phyloP scores from a whole-genome alignment of 768 basidiomycete species.

The Agaricus subrufescens region DNA sequence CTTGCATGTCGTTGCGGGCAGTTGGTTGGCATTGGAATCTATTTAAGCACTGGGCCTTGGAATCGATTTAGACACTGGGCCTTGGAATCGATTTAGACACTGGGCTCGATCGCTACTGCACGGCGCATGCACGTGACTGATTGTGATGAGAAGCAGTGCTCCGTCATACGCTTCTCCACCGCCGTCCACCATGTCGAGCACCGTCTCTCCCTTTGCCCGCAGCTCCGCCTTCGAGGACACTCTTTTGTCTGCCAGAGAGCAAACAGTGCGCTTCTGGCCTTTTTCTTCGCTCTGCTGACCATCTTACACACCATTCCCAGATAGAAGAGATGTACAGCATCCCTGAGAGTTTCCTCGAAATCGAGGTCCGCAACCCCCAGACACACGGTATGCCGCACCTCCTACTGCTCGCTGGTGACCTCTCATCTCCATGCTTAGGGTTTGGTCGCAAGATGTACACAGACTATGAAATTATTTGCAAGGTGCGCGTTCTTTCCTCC shows the following conservation, averaged over 20 bases:
- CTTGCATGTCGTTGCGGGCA: neutral
- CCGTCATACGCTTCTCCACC: neutral
- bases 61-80: too few species aligned
- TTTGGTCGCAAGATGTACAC: constrained; percentile 99
- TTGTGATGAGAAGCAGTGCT: too few species aligned
- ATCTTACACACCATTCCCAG: constrained; percentile 29
- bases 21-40: too few species aligned
- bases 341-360: constrained; percentile 95
- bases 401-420: neutral
- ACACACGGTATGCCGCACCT: constrained; percentile 71
- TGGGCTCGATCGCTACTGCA: too few species aligned
- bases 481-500: constrained; percentile 44
- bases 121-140: neutral
- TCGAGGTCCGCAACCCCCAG: constrained; percentile 95
- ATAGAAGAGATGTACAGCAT: constrained; percentile 99
- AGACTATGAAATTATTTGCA: constrained; percentile 98
- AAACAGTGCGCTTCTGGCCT: constrained; percentile 45
- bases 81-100: too few species aligned
- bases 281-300: neutral
- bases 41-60: too few species aligned
- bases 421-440: constrained; percentile 38
- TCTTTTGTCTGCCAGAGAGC: constrained; percentile 45
- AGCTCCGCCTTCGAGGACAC: constrained; percentile 53
- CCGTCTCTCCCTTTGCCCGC: constrained; percentile 62
- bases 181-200: constrained; percentile 24